phyloP scores from a whole-genome alignment of 768 basidiomycete species.

The Coprinopsis marcescibilis region DNA sequence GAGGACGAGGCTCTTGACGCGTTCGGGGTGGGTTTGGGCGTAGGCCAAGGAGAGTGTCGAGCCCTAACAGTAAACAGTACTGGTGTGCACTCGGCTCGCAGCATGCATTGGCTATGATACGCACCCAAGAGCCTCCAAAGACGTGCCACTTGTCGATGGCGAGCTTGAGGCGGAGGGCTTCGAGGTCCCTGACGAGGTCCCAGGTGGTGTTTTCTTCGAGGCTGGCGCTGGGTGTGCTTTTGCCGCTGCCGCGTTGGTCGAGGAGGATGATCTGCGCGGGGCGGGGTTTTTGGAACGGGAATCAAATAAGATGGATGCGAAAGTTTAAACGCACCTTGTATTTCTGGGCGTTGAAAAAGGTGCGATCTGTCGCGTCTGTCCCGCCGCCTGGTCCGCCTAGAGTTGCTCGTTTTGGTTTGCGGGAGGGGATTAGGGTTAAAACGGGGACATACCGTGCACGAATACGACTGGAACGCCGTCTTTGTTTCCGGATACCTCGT shows the following conservation, averaged over 20 bases:
- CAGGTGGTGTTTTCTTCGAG: constrained; percentile 89
- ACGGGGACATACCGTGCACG: constrained; percentile 69
- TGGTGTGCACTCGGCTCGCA: background rate
- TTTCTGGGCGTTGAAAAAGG: constrained; percentile 79
- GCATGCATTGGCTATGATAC: constrained; percentile 13
- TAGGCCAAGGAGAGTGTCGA: constrained; percentile 85
- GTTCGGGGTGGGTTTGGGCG: constrained; percentile 80
- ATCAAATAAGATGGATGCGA: background rate
- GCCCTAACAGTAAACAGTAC: constrained; percentile 40
- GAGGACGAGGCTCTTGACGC: constrained; percentile 72
- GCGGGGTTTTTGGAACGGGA: background rate
- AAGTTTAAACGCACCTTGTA: constrained; percentile 58
- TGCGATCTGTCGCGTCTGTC: constrained; percentile 56
- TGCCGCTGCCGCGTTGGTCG: constrained; percentile 87
- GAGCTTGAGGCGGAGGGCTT: constrained; percentile 72
- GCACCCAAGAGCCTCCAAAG: constrained; percentile 90
- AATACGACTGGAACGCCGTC: constrained; percentile 81
- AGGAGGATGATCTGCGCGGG: constrained; percentile 67
- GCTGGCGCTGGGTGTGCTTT: constrained; percentile 76
- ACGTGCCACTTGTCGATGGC: constrained; percentile 86
- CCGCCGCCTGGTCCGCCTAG: constrained; percentile 82
- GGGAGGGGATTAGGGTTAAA: too few species aligned
- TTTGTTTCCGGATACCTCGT: constrained; percentile 76
- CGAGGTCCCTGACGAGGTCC: constrained; percentile 89
- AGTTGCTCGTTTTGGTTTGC: too few species aligned